These are phyloP conservation scores for Castanea sativa DNA, from an alignment of 306 rosid species.

Conservation along the genomic window DNA sequence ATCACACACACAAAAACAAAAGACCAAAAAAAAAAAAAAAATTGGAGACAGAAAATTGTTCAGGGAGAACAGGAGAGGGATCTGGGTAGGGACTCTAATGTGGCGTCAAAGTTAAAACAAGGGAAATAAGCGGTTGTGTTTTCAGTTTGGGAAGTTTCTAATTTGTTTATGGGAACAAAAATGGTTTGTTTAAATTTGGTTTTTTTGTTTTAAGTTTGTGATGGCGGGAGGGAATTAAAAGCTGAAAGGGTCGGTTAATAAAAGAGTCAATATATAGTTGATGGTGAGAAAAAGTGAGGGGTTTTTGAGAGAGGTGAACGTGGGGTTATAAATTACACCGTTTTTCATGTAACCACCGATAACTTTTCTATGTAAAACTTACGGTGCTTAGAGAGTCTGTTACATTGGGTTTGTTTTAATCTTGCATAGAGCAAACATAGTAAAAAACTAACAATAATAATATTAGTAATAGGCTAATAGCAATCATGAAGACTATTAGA, in stretches of 20 bases:
- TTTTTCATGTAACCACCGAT: not conserved
- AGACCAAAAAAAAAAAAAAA: not conserved
- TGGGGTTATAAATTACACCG: conserved; percentile 11
- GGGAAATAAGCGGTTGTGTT: not conserved
- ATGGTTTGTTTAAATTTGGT: not conserved
- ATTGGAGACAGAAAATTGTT: not conserved
- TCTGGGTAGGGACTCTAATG: too few species aligned
- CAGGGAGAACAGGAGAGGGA: too few species aligned
- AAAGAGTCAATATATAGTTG: not conserved
- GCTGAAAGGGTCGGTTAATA: not conserved
- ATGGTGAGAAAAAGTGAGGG: not conserved
- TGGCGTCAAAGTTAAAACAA: not conserved
- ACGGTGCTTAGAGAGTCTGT: not conserved
- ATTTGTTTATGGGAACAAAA: not conserved
- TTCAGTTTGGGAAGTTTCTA: not conserved
- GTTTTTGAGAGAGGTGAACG: not conserved
- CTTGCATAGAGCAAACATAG: too few species aligned
- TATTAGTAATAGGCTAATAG: too few species aligned
- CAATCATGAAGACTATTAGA: too few species aligned
- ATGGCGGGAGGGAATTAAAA: conserved; percentile 22
- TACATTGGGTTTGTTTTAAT: too few species aligned
- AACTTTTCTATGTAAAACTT: not conserved
- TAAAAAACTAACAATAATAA: too few species aligned
- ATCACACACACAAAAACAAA: not conserved
- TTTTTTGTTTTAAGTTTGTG: not conserved